These are phyloP conservation scores for Dothiorella sarmentorum DNA, from an alignment of 2,329 filamentous ascomycete genomes.

Conservation along the genomic window DNA sequence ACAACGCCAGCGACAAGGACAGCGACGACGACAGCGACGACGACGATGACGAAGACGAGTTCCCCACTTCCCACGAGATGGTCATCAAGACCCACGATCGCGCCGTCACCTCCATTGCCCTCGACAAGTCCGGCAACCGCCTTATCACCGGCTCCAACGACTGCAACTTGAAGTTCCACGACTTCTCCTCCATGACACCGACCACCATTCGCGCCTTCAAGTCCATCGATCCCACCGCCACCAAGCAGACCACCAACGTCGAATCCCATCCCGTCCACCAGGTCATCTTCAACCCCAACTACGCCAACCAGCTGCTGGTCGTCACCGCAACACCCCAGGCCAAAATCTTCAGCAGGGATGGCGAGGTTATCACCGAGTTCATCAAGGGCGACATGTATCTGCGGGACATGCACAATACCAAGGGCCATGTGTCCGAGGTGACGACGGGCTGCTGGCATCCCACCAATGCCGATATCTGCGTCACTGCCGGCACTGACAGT, in stretches of 20 bases:
- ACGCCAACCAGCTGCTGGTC: conserved; percentile 77
- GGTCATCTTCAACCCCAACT: conserved; percentile 78
- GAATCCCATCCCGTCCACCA: conserved; percentile 89
- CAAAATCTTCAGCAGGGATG: conserved; percentile 84
- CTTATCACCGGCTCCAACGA: conserved; percentile 89
- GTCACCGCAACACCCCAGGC: conserved; percentile 86
- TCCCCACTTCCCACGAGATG: conserved; percentile 88
- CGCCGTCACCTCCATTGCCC: conserved; percentile 75
- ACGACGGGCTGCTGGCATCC: conserved; percentile 90
- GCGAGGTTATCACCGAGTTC: conserved; percentile 80
- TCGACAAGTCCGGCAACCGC: conserved; percentile 81
- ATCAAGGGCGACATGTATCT: conserved; percentile 99
- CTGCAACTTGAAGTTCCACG: conserved; percentile 86
- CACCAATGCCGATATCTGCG: conserved; percentile 75
- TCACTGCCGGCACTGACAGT: conserved; percentile 91
- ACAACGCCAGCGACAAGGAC: conserved; percentile 41
- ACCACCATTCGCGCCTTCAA: conserved; percentile 93
- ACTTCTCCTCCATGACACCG: conserved; percentile 93
- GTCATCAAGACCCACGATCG: conserved; percentile 89
- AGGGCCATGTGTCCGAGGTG: conserved; percentile 90
- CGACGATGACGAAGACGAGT: conserved; percentile 77
- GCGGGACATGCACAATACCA: conserved; percentile 95
- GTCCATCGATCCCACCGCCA: conserved; percentile 79
- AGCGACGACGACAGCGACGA: conserved; percentile 58
- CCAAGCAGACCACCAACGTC: conserved; percentile 65